A percentile compares a stretch with the other conserved stretches of the same genome.
phyloP scores from a whole-genome alignment of 2,329 filamentous ascomycete species.

The Fusarium lateritium region DNA sequence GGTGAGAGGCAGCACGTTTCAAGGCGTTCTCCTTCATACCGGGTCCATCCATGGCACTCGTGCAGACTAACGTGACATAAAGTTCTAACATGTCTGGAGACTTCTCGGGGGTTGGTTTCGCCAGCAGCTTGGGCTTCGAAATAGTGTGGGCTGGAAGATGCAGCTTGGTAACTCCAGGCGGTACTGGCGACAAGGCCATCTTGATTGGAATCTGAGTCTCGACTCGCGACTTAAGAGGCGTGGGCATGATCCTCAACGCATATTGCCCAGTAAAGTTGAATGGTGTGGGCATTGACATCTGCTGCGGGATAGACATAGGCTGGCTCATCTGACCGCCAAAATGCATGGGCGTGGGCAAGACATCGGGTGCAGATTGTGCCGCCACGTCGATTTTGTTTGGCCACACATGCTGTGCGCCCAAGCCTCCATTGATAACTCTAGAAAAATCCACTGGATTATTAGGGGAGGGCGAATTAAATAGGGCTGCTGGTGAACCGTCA shows the following conservation, averaged over 20 bases:
- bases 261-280: constrained; percentile 55
- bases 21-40: constrained; percentile 78
- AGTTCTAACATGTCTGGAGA: constrained; percentile 84
- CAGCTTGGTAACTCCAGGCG: constrained; percentile 81
- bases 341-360: constrained; percentile 45
- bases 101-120: constrained; percentile 77
- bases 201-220: constrained; percentile 96
- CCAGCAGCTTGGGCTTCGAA: constrained; percentile 91
- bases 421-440: constrained; percentile 46
- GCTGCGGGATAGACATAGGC: constrained; percentile 52
- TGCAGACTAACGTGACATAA: constrained; percentile 87
- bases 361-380: constrained; percentile 44
- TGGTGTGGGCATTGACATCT: constrained; percentile 48
- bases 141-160: constrained; percentile 93
- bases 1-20: constrained; percentile 63
- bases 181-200: constrained; percentile 82
- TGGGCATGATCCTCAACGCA: constrained; percentile 74
- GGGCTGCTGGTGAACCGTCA: constrained; percentile 64
- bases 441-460: constrained; percentile 58
- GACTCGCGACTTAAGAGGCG: constrained; percentile 87
- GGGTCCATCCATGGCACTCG: constrained; percentile 87
- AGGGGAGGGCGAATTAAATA: constrained; percentile 65
- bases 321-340: constrained; percentile 50
- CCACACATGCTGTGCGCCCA: constrained; percentile 55
- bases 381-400: constrained; percentile 50